Evolutionary conservation across 768 basidiomycete species (phyloP).

Genomic region (Amanita muscaria): DNA sequence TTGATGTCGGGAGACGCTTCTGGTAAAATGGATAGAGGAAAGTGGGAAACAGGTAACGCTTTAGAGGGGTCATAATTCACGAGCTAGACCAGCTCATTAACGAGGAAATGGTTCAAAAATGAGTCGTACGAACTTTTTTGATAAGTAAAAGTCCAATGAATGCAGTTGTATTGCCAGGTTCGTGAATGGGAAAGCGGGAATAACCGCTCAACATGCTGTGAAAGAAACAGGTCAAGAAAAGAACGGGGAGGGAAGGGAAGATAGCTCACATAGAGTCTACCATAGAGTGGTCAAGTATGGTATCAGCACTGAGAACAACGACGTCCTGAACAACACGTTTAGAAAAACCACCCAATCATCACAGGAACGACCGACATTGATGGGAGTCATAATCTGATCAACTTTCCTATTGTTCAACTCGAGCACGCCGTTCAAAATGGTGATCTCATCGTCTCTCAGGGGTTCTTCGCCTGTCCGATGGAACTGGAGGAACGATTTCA

Average conservation of each 20-base stretch:
- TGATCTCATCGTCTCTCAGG: constrained; percentile 73
- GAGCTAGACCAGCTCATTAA: constrained; percentile 37
- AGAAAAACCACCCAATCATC: neutral
- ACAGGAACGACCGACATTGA: constrained; percentile 43
- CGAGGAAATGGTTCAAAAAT: neutral
- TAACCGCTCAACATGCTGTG: constrained; percentile 70
- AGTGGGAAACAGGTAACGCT: constrained; percentile 61
- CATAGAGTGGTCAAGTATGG: constrained; percentile 66
- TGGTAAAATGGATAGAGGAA: constrained; percentile 76
- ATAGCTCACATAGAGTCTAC: constrained; percentile 61
- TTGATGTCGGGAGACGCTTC: constrained; percentile 86
- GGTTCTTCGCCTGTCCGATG: constrained; percentile 73
- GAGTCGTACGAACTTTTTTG: constrained; percentile 48
- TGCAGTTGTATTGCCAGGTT: constrained; percentile 52
- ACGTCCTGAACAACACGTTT: constrained; percentile 51
- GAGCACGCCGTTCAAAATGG: constrained; percentile 71
- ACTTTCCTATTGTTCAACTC: constrained; percentile 73
- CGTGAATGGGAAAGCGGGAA: constrained; percentile 87
- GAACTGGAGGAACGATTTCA: constrained; percentile 73
- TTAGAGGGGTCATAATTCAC: constrained; percentile 85
- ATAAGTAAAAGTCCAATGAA: constrained; percentile 80
- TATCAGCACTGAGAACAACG: constrained; percentile 69
- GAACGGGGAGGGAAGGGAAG: neutral
- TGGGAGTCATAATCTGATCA: constrained; percentile 74
- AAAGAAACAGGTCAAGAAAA: constrained; percentile 3